Base-by-base conservation (phyloP, 306 rosid species). In the Leucaena leucocephala region DNA sequence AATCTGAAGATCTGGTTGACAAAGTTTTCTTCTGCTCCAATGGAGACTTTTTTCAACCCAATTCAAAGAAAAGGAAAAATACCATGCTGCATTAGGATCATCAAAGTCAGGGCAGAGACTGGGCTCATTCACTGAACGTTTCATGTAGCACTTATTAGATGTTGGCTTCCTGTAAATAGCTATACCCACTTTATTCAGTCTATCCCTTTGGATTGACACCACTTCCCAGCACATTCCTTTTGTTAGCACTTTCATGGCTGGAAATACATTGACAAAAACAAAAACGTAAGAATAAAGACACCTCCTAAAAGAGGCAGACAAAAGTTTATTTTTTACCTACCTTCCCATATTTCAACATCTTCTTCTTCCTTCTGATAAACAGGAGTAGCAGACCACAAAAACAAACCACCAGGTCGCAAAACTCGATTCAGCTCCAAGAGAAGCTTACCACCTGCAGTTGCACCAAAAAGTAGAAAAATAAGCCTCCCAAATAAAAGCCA, bases 381-480 rank as follows among this genome's bases (percentile, higher is more conserved):
- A 38, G 99, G 99, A 80, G 99, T 96, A 80, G 98, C 99, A 88
- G 99, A 96, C 99, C 99, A 96, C 40, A 96, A 89, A 76, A 96
- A 93, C 91, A 83, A 89, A 71, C 99, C 99, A 44, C 99, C 99
- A 76, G 99, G 99, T 64, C 99, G 89, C 90, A 96, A 85, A 68
- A 96, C 82, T 72, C 99, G 96, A 82, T 96, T 96, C 80, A 96
- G 88, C 88, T 96, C 99, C 90, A 96, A 74, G 72, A 96, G 98
- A 86, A 96, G 98, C 81, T 93, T 96, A 72, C 99, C 99, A 85
- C 99, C 99, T 96, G 88, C 87, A 84, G 72, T 86, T 39, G 49
- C 34, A 75, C 64, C 67, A 12, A 72, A 72, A 81, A 65, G 48
- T 45, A 77, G 77, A 83, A 72, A 43, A 45, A 81, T 80, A 78